Conservation (phyloP, 495 filamentous ascomycete genomes). For the Talaromyces borbonicus region DNA sequence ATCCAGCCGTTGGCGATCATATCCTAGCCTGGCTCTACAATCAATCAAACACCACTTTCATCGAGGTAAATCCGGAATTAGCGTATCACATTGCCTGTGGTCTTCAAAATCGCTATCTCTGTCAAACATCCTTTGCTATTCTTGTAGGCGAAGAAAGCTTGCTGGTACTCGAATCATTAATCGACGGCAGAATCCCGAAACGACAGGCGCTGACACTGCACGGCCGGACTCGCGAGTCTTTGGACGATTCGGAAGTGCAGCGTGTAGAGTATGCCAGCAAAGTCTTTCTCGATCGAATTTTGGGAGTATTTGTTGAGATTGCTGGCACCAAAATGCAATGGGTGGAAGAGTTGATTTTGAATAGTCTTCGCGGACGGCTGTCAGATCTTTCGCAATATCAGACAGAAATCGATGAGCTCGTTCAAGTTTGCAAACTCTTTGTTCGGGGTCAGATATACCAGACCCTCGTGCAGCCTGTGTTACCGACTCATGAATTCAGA, state of each 20-base stretch:
- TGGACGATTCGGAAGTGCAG: conserved; percentile 36
- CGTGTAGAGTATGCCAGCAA: conserved; percentile 44
- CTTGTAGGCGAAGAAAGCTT: conserved; percentile 39
- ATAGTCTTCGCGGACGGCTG: conserved; percentile 11
- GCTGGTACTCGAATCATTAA: conserved; percentile 15
- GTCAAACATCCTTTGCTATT: conserved; percentile 35
- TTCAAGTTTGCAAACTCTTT: conserved; percentile 18
- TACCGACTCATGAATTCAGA: background rate
- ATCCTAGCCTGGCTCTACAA: conserved; percentile 38
- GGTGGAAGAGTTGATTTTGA: conserved; percentile 20
- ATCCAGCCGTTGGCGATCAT: conserved; percentile 22
- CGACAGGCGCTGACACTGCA: conserved; percentile 13
- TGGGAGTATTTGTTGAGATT: conserved; percentile 24
- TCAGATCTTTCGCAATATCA: conserved; percentile 14
- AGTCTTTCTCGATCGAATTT: conserved; percentile 28
- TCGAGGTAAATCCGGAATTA: conserved; percentile 39
- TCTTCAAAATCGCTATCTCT: conserved; percentile 27
- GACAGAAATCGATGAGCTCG: conserved; percentile 11
- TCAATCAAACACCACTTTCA: conserved; percentile 29
- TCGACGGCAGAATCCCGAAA: background rate
- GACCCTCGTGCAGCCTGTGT: background rate
- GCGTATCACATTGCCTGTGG: conserved; percentile 35
- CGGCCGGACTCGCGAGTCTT: conserved; percentile 22
- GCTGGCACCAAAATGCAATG: conserved; percentile 30
- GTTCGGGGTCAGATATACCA: conserved; percentile 20